Evolutionary conservation across 441 rosid genomes (phyloP).

Genomic region (Cnidoscolus chayamansa): DNA sequence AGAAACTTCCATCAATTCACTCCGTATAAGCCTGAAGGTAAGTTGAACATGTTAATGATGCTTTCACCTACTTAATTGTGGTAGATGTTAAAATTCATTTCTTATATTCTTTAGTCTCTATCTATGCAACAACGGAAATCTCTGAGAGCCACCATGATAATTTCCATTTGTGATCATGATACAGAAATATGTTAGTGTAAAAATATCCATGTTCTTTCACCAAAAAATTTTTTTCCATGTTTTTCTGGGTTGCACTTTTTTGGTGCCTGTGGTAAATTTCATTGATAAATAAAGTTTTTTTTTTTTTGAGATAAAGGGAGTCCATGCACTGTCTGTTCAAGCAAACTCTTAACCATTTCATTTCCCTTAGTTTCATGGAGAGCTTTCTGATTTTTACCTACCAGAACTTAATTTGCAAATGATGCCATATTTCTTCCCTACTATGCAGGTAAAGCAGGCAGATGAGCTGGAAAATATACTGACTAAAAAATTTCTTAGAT

Average conservation of each 20-base stretch:
- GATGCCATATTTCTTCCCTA: neutral
- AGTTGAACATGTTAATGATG: conserved; percentile 15
- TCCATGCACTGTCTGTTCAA: neutral
- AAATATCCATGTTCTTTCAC: no score
- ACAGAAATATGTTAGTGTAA: neutral
- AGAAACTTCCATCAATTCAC: conserved; percentile 92
- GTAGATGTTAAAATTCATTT: no score
- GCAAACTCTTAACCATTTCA: neutral
- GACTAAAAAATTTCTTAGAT: conserved; percentile 82
- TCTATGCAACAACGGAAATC: neutral
- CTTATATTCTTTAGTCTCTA: neutral
- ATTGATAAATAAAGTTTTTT: no score
- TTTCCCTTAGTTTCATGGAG: neutral
- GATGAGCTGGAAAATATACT: conserved; percentile 95
- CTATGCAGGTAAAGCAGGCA: conserved; percentile 77
- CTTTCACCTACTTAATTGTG: neutral
- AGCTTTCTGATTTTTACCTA: neutral
- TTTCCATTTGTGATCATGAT: neutral
- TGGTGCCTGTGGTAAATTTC: no score
- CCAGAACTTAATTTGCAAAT: neutral
- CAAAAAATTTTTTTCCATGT: no score
- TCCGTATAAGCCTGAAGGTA: conserved; percentile 94
- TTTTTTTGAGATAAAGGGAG: neutral
- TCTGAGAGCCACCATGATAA: neutral
- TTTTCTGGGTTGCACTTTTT: no score